Base-by-base conservation (phyloP, 441 rosid species). In the Bruguiera hainesii region DNA sequence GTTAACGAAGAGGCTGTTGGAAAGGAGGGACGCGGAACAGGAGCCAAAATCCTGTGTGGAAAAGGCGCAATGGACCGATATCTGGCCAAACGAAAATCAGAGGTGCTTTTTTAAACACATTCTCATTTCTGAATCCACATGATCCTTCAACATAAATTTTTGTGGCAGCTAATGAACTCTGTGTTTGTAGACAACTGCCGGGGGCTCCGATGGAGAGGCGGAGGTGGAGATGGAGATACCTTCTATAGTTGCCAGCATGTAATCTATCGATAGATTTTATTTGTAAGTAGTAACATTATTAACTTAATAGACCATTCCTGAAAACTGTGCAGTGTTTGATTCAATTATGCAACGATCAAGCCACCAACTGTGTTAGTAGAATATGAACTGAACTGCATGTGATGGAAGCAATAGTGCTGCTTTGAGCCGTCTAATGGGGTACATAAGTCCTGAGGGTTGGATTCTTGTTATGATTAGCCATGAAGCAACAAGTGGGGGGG, bases 171-270 rank as follows among this genome's bases (percentile, higher is more conserved):
- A 31, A 75, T 63, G 33, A 25, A 57, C 55, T 48, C 31, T 23
- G 21, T 60, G 33, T 71, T 73, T 63, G 77, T 87, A 94, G 97
- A 63, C 80, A 30, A 76, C 68, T 13, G 76, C 9, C 18, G 95
- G 80, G 20, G 82, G 83, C 31, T 57, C 84, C 0, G 87, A 88
- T 23, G 84, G 83, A 71, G 99, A 94, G 64, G 69, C 77, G 0
- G 98, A 91, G 63, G 86, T 69, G 74, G 99, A 91, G 61, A 64
- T 84, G 0, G 96, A 93, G 83, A 76, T 91, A 37, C 83, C 93
- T 8, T 83, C 93, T 25, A 86, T 88, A 63, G 96, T 91, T 64
- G 98, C 91, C 73, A 88, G 91, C 81, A 88, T 94, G 93, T 94
- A 81, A 84, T 70, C 69, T 64, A 37, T 2, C 60, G 39, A 31